A percentile compares a stretch with the other conserved stretches of the same genome.
Evolutionary conservation across 257 asterid species (phyloP).

Genomic region (Petrea volubilis): DNA sequence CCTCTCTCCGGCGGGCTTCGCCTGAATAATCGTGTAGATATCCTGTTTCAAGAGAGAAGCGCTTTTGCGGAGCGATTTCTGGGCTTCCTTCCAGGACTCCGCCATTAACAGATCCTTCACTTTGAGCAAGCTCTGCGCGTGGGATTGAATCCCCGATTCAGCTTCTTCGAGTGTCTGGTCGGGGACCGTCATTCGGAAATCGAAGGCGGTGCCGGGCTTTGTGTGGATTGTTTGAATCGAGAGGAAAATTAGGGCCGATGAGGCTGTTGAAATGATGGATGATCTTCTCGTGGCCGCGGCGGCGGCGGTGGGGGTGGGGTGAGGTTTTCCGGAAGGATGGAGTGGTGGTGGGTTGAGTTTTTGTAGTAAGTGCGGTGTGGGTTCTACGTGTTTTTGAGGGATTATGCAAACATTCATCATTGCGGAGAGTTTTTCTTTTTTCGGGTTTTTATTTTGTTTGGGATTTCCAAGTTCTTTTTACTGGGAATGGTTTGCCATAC

Average conservation of each 20-base stretch:
- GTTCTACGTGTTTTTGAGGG: background rate
- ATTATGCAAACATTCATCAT: background rate
- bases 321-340: constrained; percentile 11
- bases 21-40: constrained; percentile 61
- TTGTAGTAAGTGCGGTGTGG: constrained; percentile 16
- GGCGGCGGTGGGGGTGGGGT: constrained; percentile 15
- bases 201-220: constrained; percentile 40
- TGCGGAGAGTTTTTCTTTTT: background rate
- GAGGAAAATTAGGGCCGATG: constrained; percentile 16
- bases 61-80: constrained; percentile 47
- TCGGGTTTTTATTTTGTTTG: background rate
- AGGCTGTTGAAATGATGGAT: constrained; percentile 10
- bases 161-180: constrained; percentile 74
- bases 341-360: constrained; percentile 20
- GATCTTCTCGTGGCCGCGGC: constrained; percentile 33
- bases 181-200: constrained; percentile 61
- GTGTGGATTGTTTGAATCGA: constrained; percentile 5
- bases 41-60: constrained; percentile 67
- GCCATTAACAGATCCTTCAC: constrained; percentile 50
- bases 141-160: constrained; percentile 38
- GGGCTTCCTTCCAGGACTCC: constrained; percentile 68
- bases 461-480: no score
- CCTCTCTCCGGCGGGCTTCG: constrained; percentile 55
- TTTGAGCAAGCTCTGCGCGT: constrained; percentile 39
- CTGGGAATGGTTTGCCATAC: no score